phyloP scores from a whole-genome alignment of 2,329 filamentous ascomycete species.

The Trichophyton verrucosum region DNA sequence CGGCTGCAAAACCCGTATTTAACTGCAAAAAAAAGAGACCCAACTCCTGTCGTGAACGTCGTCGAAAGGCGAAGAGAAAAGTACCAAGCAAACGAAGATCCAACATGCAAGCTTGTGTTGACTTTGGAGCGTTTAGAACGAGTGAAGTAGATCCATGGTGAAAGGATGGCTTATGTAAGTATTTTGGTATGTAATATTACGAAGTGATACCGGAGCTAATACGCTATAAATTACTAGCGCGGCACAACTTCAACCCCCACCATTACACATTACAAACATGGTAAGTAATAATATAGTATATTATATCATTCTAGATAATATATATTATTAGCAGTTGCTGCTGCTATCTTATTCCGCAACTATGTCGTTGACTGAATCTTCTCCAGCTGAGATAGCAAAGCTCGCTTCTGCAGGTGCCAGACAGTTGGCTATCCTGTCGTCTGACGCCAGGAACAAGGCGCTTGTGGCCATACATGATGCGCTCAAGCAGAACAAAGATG shows the following conservation, averaged over 20 bases:
- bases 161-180: background rate
- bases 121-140: background rate
- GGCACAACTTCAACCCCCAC: background rate
- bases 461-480: slow-evolving; percentile 70
- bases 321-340: no score
- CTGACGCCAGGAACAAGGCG: slow-evolving; percentile 66
- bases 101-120: background rate
- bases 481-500: slow-evolving; percentile 55
- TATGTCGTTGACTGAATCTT: slow-evolving; percentile 86
- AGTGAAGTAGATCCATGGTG: background rate
- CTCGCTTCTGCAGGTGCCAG: slow-evolving; percentile 73
- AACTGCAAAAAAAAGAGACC: background rate
- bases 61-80: background rate
- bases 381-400: slow-evolving; percentile 62
- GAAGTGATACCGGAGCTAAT: background rate
- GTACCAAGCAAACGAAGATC: background rate
- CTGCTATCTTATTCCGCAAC: background rate
- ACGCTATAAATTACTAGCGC: background rate
- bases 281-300: background rate
- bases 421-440: slow-evolving; percentile 65
- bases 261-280: background rate
- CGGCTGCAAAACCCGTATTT: background rate
- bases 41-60: slow-evolving; percentile 2
- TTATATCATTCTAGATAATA: background rate
- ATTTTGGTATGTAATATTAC: background rate